These are phyloP conservation scores for Populus ilicifolia DNA, from an alignment of 345 rosid genomes.

Conservation along the genomic window DNA sequence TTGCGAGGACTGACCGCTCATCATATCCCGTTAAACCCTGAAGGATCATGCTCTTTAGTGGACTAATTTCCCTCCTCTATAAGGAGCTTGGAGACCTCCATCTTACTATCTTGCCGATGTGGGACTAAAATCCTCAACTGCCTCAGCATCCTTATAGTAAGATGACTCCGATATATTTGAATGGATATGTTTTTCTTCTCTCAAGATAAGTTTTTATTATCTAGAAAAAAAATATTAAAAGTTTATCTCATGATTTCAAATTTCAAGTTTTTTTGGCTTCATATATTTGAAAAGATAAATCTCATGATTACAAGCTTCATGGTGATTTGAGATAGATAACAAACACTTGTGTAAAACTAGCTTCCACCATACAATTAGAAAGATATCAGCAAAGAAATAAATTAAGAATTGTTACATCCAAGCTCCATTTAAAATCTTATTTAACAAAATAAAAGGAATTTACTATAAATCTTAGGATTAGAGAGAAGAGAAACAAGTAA, in stretches of 20 bases:
- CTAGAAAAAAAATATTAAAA: neutral
- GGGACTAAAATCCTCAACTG: conserved; percentile 18
- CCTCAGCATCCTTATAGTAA: too few species aligned
- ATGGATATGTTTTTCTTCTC: too few species aligned
- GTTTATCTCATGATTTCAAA: neutral
- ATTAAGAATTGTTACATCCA: too few species aligned
- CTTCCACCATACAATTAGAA: too few species aligned
- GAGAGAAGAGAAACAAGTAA: too few species aligned
- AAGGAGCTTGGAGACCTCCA: neutral
- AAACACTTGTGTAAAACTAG: too few species aligned
- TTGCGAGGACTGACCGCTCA: conserved; percentile 45
- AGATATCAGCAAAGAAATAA: too few species aligned
- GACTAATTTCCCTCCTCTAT: accelerated
- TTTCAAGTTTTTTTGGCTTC: neutral
- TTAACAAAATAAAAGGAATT: too few species aligned
- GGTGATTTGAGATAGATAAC: too few species aligned
- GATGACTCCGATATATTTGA: neutral
- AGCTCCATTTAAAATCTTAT: too few species aligned
- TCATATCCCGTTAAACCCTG: conserved; percentile 57
- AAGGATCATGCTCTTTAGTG: accelerated
- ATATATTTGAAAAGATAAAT: neutral
- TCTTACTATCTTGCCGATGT: conserved; percentile 17
- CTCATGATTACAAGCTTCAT: too few species aligned
- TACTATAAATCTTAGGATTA: too few species aligned
- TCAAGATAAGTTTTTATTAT: neutral